phyloP scores from a whole-genome alignment of 768 basidiomycete genomes.

The Lanmaoa rubissima region DNA sequence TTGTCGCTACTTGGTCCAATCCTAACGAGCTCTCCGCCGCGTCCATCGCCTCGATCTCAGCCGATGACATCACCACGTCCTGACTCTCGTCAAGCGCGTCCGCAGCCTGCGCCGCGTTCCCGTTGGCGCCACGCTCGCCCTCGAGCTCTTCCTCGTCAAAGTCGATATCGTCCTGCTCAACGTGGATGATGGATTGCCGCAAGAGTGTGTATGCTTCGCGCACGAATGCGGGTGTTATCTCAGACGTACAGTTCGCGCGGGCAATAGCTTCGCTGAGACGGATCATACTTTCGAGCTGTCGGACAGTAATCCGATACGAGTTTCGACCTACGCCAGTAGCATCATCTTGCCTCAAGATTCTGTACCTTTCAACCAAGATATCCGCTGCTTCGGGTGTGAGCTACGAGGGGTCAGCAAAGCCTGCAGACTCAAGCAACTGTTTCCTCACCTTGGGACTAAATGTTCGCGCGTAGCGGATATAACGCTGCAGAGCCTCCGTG shows the following conservation, averaged over 20 bases:
- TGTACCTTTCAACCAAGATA: conserved; percentile 92
- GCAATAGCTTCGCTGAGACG: conserved; percentile 97
- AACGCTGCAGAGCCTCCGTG: conserved; percentile 93
- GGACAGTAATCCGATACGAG: conserved; percentile 96
- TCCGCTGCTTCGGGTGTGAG: conserved; percentile 91
- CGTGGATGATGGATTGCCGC: conserved; percentile 97
- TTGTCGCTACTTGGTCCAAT: conserved; percentile 37
- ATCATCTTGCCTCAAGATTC: conserved; percentile 89
- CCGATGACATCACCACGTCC: conserved; percentile 63
- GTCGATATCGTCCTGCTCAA: conserved; percentile 98
- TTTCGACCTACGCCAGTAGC: conserved; percentile 83
- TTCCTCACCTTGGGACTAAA: conserved; percentile 88
- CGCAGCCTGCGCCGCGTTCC: conserved; percentile 33
- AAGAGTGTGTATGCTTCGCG: conserved; percentile 93
- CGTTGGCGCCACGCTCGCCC: conserved; percentile 47
- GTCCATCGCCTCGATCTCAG: conserved; percentile 53
- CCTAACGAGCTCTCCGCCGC: conserved; percentile 47
- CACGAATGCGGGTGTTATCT: conserved; percentile 94
- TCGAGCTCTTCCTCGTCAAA: conserved; percentile 88
- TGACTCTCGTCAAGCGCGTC: conserved; percentile 49
- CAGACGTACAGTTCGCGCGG: conserved; percentile 92
- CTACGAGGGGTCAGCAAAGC: conserved; percentile 40
- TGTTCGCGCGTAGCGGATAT: conserved; percentile 95
- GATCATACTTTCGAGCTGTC: conserved; percentile 98
- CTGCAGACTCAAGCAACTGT: neutral